phyloP scores from a whole-genome alignment of 305 asterid species.

The Fraxinus ornus region DNA sequence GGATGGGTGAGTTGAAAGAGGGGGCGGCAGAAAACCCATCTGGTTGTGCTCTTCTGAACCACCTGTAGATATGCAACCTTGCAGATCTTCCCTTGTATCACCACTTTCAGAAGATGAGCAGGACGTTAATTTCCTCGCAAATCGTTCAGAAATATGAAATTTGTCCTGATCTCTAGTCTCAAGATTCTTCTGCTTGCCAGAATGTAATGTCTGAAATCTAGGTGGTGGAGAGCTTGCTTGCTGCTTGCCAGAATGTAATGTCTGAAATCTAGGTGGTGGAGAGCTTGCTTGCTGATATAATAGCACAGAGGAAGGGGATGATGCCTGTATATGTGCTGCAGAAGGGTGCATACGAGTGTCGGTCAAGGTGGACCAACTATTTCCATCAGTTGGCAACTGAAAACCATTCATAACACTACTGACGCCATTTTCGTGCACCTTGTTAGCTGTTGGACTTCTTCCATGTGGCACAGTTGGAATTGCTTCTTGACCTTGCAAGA shows the following conservation, averaged over 20 bases:
- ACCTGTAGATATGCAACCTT: slow-evolving; percentile 28
- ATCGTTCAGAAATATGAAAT: slow-evolving; percentile 35
- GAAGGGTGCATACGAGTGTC: slow-evolving; percentile 35
- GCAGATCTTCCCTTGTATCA: slow-evolving; percentile 24
- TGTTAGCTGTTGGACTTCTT: slow-evolving; percentile 40
- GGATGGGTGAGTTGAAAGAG: not conserved
- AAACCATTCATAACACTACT: slow-evolving; percentile 33
- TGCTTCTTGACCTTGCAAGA: slow-evolving; percentile 99
- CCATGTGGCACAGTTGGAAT: slow-evolving; percentile 37
- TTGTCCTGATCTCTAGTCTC: slow-evolving; percentile 34
- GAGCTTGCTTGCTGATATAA: slow-evolving; percentile 46
- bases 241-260: slow-evolving; percentile 27
- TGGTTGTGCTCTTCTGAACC: slow-evolving; percentile 31
- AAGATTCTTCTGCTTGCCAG: slow-evolving; percentile 32
- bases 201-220: slow-evolving; percentile 28
- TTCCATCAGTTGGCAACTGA: slow-evolving; percentile 43
- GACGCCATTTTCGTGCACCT: slow-evolving; percentile 32
- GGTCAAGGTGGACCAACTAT: slow-evolving; percentile 45
- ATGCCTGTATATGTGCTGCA: slow-evolving; percentile 32
- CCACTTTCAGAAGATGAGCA: slow-evolving; percentile 30
- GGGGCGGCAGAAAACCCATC: slow-evolving; percentile 1
- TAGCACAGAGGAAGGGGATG: slow-evolving; percentile 56
- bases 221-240: not conserved
- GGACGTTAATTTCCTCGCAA: slow-evolving; percentile 23
- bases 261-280: slow-evolving; percentile 37